A percentile compares a stretch with the other conserved stretches of the same genome.
phyloP scores from a whole-genome alignment of 495 filamentous ascomycete genomes.

The Penicillium roqueforti region DNA sequence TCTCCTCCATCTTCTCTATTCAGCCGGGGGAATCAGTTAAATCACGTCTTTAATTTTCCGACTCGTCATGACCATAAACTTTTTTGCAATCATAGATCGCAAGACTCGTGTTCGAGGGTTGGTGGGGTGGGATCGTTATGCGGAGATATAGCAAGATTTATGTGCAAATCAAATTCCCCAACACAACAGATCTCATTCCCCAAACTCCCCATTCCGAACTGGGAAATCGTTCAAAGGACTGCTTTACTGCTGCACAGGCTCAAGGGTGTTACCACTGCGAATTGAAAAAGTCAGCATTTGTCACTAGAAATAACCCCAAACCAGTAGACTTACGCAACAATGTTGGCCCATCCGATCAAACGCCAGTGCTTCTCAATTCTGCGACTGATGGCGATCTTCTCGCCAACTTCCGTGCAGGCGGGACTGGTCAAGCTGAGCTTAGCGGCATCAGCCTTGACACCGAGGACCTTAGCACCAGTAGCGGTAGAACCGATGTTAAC shows the following conservation, averaged over 20 bases:
- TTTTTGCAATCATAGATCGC: conserved; percentile 24
- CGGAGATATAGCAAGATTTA: conserved; percentile 3
- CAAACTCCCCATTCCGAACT: conserved; percentile 11
- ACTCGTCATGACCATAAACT: conserved; percentile 36
- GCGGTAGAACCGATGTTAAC: conserved; percentile 98
- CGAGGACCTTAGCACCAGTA: conserved; percentile 90
- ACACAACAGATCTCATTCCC: conserved; percentile 8
- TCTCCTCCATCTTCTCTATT: conserved; percentile 20
- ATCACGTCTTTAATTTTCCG: conserved; percentile 30
- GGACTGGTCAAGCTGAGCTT: conserved; percentile 84
- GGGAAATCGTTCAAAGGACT: conserved; percentile 17
- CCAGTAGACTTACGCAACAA: conserved; percentile 59
- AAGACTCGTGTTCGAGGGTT: conserved; percentile 17
- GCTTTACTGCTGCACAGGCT: conserved; percentile 48
- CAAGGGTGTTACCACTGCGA: conserved; percentile 49
- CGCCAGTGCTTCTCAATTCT: conserved; percentile 99
- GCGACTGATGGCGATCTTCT: conserved; percentile 94
- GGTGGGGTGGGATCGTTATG: conserved; percentile 9
- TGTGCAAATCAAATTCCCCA: conserved; percentile 5
- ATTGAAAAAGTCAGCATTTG: conserved; percentile 17
- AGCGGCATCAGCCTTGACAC: conserved; percentile 94
- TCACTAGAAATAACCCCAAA: not conserved
- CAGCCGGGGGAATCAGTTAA: conserved; percentile 32
- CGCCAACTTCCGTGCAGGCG: conserved; percentile 87
- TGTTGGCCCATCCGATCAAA: conserved; percentile 95